phyloP scores from a whole-genome alignment of 1,139 yeast species.

The Scheffersomyces insectosa region DNA sequence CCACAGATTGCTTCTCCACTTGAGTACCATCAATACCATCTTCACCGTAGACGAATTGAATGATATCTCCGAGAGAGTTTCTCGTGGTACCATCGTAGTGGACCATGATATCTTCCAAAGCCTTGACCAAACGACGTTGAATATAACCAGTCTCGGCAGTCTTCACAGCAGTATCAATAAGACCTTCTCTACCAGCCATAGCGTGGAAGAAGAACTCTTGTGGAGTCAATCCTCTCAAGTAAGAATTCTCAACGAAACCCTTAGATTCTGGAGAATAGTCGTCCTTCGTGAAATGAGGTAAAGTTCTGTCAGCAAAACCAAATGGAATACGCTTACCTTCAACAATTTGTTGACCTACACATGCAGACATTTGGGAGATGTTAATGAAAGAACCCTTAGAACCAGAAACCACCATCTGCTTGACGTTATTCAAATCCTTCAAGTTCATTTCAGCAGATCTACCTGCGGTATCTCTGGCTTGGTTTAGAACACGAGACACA shows the following conservation, averaged over 20 bases:
- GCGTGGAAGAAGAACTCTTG: slow-evolving; percentile 99
- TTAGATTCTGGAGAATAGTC: slow-evolving; percentile 98
- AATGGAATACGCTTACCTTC: slow-evolving; percentile 99
- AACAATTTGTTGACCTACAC: slow-evolving; percentile 99
- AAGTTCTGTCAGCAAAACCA: slow-evolving; percentile 92
- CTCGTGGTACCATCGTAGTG: slow-evolving; percentile 98
- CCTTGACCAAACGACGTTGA: slow-evolving; percentile 98
- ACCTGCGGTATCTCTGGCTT: slow-evolving; percentile 99
- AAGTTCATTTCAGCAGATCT: slow-evolving; percentile 96
- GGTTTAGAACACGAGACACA: slow-evolving; percentile 91
- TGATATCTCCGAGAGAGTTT: slow-evolving; percentile 93
- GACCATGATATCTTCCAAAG: slow-evolving; percentile 97
- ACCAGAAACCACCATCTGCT: slow-evolving; percentile 99
- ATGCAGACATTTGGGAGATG: slow-evolving; percentile 99
- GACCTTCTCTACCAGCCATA: slow-evolving; percentile 99
- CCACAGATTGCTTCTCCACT: slow-evolving; percentile 96
- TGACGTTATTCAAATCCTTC: slow-evolving; percentile 92
- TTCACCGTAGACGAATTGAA: slow-evolving; percentile 97
- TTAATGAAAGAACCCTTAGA: slow-evolving; percentile 99
- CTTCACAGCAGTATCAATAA: slow-evolving; percentile 97
- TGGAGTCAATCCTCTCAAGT: slow-evolving; percentile 95
- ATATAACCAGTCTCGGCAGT: slow-evolving; percentile 99
- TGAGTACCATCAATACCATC: slow-evolving; percentile 99
- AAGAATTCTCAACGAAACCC: slow-evolving; percentile 97
- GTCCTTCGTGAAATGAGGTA: slow-evolving; percentile 97